Percentiles rank a stretch among this genome's conserved stretches.
phyloP scores from a whole-genome alignment of 345 rosid species.

The Citrus sinensis region DVS_A1.0 CM039168.1:2701501-2702000 shows the following conservation, averaged over 20 bases:
- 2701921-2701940: too few species aligned
- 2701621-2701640: constrained; percentile 60
- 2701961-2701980: too few species aligned
- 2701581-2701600: constrained; percentile 50
- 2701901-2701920: too few species aligned
- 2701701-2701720: not conserved
- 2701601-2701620: constrained; percentile 73
- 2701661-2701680: constrained; percentile 57
- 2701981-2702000: too few species aligned
- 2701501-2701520: not conserved
- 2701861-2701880: not conserved
- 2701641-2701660: constrained; percentile 75
- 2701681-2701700: not conserved
- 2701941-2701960: too few species aligned
- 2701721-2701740: not conserved
- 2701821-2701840: not conserved
- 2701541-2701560: constrained; percentile 53
- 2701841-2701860: not conserved
- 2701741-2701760: not conserved
- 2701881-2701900: not conserved
- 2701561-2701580: constrained; percentile 68
- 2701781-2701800: not conserved
- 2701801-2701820: not conserved
- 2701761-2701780: not conserved
- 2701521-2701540: not conserved